These are phyloP conservation scores for Biscogniauxia mediterranea DNA, from an alignment of 2,329 filamentous ascomycete species.

Conservation along the genomic window DNA sequence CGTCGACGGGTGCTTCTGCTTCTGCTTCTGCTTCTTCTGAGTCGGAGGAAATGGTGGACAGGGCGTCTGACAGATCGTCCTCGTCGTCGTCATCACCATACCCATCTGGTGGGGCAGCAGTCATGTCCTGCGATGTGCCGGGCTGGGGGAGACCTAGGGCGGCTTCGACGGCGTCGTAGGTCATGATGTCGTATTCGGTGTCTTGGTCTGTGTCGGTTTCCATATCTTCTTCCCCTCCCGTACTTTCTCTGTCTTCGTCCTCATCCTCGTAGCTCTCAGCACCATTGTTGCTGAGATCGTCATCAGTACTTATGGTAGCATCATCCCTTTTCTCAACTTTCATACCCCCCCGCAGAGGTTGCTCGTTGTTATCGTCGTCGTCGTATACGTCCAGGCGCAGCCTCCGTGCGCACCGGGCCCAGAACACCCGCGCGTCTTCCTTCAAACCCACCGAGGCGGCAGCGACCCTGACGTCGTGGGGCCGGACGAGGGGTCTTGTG, in stretches of 20 bases:
- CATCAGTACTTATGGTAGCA: slow-evolving; percentile 1
- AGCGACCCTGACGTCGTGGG: slow-evolving; percentile 50
- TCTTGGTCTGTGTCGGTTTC: slow-evolving; percentile 15
- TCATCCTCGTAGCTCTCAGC: slow-evolving; percentile 8
- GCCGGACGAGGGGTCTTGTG: slow-evolving; percentile 35
- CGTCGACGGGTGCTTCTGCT: slow-evolving; percentile 30
- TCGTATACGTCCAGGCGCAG: slow-evolving; percentile 49
- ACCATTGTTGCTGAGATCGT: slow-evolving; percentile 5
- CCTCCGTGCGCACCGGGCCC: slow-evolving; percentile 48
- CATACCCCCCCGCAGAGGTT: not conserved
- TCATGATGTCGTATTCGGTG: slow-evolving; percentile 33
- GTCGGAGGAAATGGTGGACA: slow-evolving; percentile 3
- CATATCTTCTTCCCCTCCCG: slow-evolving; percentile 11
- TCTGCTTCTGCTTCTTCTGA: not conserved
- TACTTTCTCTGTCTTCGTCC: slow-evolving; percentile 12
- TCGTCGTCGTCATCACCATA: too few relatives aligned
- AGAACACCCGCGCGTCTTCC: slow-evolving; percentile 40
- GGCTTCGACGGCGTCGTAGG: slow-evolving; percentile 45
- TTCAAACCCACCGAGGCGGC: slow-evolving; percentile 45
- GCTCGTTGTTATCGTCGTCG: slow-evolving; percentile 36
- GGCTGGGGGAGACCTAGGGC: slow-evolving; percentile 31
- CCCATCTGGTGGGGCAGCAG: not conserved
- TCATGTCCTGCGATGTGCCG: not conserved
- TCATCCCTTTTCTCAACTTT: too few relatives aligned
- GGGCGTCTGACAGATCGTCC: not conserved